Evolutionary conservation across 1,139 yeast genomes (phyloP), one percentile per base, ranked within the genome.

Genomic region (Wickerhamomyces sp.): DNA sequence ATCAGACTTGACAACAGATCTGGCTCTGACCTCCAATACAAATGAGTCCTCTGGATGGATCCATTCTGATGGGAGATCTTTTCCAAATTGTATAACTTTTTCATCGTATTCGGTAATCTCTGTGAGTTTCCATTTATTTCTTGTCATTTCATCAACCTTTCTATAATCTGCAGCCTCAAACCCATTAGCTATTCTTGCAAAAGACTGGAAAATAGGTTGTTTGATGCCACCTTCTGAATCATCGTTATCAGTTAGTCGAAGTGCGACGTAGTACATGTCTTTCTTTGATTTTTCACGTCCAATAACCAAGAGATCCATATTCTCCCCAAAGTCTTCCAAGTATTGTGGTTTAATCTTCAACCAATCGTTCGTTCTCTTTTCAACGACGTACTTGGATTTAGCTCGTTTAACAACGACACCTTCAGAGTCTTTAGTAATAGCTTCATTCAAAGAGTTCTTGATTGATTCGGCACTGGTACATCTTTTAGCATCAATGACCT

Each of bases 271-370:
- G 49, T 73, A 85, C 5, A 89, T 71, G 29, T 85, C 79, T 33
- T 91, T 91, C 21, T 73, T 70, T 1, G 86, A 89, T 12, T 78
- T 77, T 36, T 74, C 77, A 36, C 81, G 81, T 0, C 96, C 97
- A 39, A 89, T 76, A 0, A 91, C 74, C 2, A 78, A 67, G 30
- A 88, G 57, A 58, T 91, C 98, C 44, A 89, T 63, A 48, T 84
- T 84, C 44, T 87, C 95, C 8, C 95, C 95, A 57, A 84, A 84
- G 36, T 83, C 87, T 40, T 78, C 83, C 39, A 88, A 64, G 54
- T 88, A 89, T 47, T 89, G 96, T 0, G 97, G 97, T 55, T 91
- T 91, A 3, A 89, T 74, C 52, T 91, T 91, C 19, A 86, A 64
- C 96, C 97, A 89, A 16, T 68, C 62, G 20, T 70, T 69, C 30